Evolutionary conservation across 345 rosid species (phyloP).

Genomic region (Salix exigua): DNA sequence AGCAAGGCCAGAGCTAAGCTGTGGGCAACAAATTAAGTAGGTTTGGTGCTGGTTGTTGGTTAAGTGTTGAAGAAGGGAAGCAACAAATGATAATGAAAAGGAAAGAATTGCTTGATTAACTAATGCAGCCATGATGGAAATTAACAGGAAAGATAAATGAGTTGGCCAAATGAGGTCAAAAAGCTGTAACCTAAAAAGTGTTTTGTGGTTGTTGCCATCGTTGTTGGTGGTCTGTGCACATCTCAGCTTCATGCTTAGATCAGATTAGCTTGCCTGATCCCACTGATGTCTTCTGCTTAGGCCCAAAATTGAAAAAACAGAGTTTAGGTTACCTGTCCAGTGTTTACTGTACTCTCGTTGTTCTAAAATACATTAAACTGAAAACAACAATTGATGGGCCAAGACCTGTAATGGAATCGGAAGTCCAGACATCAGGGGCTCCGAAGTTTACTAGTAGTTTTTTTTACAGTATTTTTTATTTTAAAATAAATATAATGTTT

Average conservation of each 20-base stretch:
- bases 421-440: too few species aligned
- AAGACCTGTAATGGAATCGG: too few species aligned
- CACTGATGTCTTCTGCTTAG: background rate
- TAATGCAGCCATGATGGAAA: conserved; percentile 6
- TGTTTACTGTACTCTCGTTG: too few species aligned
- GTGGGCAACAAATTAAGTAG: conserved; percentile 17
- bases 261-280: conserved; percentile 10
- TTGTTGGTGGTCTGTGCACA: conserved; percentile 1
- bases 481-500: too few species aligned
- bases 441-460: too few species aligned
- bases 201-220: conserved; percentile 3
- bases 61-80: conserved; percentile 40
- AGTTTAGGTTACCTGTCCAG: too few species aligned
- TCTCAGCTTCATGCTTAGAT: conserved; percentile 10
- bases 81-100: conserved; percentile 15
- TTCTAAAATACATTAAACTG: too few species aligned
- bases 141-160: background rate
- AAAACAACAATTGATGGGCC: too few species aligned
- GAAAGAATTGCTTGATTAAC: conserved; percentile 25
- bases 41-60: conserved; percentile 45
- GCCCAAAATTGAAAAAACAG: background rate
- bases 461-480: too few species aligned
- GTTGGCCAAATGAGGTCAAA: conserved; percentile 3
- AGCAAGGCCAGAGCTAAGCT: conserved; percentile 35
- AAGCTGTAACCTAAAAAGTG: background rate